These are phyloP conservation scores for Saitozyma podzolica DNA, from an alignment of 768 basidiomycete species.

Conservation along the genomic window DNA sequence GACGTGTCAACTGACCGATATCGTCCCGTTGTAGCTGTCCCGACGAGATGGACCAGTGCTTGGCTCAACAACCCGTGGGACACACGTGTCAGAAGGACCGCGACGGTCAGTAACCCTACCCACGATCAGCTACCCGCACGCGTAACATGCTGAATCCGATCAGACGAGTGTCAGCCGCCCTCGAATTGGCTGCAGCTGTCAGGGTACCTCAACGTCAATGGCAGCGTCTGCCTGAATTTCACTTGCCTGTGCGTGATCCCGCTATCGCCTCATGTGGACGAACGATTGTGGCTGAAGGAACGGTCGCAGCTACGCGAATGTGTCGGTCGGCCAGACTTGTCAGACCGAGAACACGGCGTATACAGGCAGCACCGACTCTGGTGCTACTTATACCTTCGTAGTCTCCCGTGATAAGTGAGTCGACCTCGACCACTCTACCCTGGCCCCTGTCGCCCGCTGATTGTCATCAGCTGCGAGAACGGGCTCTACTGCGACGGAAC, in stretches of 20 bases:
- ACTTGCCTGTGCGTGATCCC: constrained; percentile 65
- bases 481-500: constrained; percentile 75
- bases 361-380: constrained; percentile 63
- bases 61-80: constrained; percentile 62
- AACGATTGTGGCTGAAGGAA: neutral
- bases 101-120: constrained; percentile 61
- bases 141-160: neutral
- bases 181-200: constrained; percentile 61
- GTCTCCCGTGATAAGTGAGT: constrained; percentile 69
- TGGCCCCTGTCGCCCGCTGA: constrained; percentile 3
- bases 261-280: neutral
- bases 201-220: constrained; percentile 72
- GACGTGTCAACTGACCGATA: neutral
- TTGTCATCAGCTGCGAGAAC: constrained; percentile 64
- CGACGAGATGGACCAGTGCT: constrained; percentile 75
- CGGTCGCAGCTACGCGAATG: constrained; percentile 72
- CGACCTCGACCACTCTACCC: constrained; percentile 22
- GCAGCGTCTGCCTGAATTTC: constrained; percentile 78
- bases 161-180: constrained; percentile 76
- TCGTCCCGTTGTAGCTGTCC: constrained; percentile 59
- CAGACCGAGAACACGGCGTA: constrained; percentile 77
- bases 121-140: constrained; percentile 2
- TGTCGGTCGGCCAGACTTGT: constrained; percentile 65
- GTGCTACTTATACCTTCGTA: constrained; percentile 69
- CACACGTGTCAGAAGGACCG: constrained; percentile 80